A percentile compares a stretch with the other conserved stretches of the same genome.
These are phyloP conservation scores for Datisca glomerata DNA, from an alignment of 306 rosid genomes.

Conservation along the genomic window DNA sequence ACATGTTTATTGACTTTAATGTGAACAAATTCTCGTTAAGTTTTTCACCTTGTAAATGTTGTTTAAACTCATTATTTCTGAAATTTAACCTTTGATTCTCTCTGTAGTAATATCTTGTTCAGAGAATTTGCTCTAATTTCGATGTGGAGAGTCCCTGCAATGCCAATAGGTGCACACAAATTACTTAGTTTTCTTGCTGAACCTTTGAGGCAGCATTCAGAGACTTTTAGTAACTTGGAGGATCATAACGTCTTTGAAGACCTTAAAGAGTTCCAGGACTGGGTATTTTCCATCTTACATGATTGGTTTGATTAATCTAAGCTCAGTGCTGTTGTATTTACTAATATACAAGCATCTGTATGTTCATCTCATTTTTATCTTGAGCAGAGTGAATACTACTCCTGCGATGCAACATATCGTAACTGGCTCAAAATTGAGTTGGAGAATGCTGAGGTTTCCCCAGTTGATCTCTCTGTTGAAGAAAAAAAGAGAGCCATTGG, in stretches of 20 bases:
- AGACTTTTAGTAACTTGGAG: conserved; percentile 44
- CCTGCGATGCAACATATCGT: conserved; percentile 96
- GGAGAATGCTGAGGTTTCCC: conserved; percentile 62
- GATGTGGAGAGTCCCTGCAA: conserved; percentile 93
- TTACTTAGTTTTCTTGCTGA: conserved; percentile 88
- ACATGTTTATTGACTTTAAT: too few species aligned
- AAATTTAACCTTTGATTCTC: conserved; percentile 11
- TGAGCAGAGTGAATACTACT: conserved; percentile 76
- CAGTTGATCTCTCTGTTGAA: conserved; percentile 53
- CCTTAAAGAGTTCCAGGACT: conserved; percentile 83
- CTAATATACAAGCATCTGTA: conserved; percentile 10
- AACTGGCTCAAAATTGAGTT: conserved; percentile 87
- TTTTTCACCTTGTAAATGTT: conserved; percentile 1
- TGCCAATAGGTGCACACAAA: conserved; percentile 91
- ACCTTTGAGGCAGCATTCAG: conserved; percentile 85
- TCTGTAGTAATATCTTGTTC: conserved; percentile 69
- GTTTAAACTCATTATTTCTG: conserved; percentile 8
- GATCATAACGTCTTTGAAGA: conserved; percentile 46
- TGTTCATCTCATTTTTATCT: conserved; percentile 8
- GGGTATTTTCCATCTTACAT: conserved; percentile 39
- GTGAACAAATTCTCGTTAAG: too few species aligned
- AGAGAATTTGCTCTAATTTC: conserved; percentile 95
- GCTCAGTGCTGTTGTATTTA: not conserved
- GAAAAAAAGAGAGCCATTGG: conserved; percentile 63
- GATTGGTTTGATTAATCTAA: conserved; percentile 5